Conservation (phyloP, 331 rosid genomes). For the Spiraea crenata region DNA sequence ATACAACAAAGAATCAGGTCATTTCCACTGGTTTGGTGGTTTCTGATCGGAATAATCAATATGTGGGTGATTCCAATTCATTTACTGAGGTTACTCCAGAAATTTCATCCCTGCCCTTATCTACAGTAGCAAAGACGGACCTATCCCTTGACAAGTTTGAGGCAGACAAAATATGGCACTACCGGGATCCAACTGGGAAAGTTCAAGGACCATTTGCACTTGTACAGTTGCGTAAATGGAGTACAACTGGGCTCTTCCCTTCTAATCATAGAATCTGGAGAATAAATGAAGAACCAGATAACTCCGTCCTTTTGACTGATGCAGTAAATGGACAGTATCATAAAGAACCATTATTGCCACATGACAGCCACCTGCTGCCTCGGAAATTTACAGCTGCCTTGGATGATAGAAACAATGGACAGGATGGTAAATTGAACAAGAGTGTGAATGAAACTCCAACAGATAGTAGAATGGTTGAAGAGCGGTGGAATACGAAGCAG, state of each 20-base stretch:
- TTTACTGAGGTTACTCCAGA: constrained; percentile 46
- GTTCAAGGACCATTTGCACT: constrained; percentile 84
- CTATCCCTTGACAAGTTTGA: constrained; percentile 43
- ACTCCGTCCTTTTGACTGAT: constrained; percentile 58
- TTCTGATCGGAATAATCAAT: constrained; percentile 35
- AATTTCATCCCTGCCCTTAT: constrained; percentile 29
- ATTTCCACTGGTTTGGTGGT: constrained; percentile 33
- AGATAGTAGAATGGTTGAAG: constrained; percentile 32
- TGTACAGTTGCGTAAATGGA: constrained; percentile 73
- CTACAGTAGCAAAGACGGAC: constrained; percentile 47
- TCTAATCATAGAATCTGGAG: constrained; percentile 76
- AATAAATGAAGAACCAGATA: constrained; percentile 48
- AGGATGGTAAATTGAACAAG: constrained; percentile 29
- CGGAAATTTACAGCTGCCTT: constrained; percentile 36
- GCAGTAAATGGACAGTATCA: constrained; percentile 47
- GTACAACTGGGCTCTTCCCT: constrained; percentile 62
- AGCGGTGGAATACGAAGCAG: constrained; percentile 31
- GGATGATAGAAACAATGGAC: constrained; percentile 35
- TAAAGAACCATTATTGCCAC: constrained; percentile 37
- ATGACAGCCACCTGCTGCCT: constrained; percentile 35
- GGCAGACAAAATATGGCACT: constrained; percentile 70
- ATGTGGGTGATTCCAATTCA: constrained; percentile 32
- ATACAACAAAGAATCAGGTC: constrained; percentile 24
- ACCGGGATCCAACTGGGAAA: constrained; percentile 83
- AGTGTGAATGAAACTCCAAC: constrained; percentile 25